Percentiles rank a stretch among this genome's conserved stretches.
Evolutionary conservation across 2,329 filamentous ascomycete genomes (phyloP).

Genomic region (Epichloe glyceriae): DNA sequence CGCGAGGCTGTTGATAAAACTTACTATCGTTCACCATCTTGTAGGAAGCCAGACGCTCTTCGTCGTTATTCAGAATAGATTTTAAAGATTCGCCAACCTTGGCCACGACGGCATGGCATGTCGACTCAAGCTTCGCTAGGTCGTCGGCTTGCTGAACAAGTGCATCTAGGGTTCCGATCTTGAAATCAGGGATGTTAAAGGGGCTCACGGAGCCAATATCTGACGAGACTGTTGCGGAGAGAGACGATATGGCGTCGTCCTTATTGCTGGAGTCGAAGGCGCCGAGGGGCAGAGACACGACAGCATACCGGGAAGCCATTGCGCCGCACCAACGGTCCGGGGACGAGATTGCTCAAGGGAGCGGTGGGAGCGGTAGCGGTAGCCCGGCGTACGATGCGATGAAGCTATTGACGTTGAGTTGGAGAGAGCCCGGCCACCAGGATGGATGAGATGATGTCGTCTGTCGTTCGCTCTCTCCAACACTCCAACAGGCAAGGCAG

Average conservation of each 20-base stretch:
- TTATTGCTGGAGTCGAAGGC: constrained; percentile 70
- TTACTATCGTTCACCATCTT: constrained; percentile 91
- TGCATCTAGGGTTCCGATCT: constrained; percentile 91
- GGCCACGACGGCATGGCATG: constrained; percentile 68
- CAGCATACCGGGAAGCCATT: constrained; percentile 58
- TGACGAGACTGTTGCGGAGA: constrained; percentile 57
- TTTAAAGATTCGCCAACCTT: constrained; percentile 83
- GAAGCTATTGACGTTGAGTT: not conserved
- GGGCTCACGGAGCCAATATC: constrained; percentile 65
- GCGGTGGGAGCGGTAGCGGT: not conserved
- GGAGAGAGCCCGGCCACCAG: not conserved
- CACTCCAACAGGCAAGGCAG: not conserved
- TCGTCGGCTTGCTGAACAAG: constrained; percentile 95
- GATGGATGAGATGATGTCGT: not conserved
- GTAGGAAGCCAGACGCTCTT: constrained; percentile 70
- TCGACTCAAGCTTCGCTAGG: constrained; percentile 70
- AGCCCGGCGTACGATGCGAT: not conserved
- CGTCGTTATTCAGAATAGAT: constrained; percentile 71
- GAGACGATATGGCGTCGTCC: constrained; percentile 66
- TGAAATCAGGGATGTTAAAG: constrained; percentile 86
- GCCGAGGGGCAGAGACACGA: constrained; percentile 80
- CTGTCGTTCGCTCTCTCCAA: not conserved
- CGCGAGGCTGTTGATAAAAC: constrained; percentile 18
- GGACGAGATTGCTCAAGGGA: not conserved
- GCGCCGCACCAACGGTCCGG: constrained; percentile 2